Evolutionary conservation across 495 filamentous ascomycete genomes (phyloP).

Genomic region (Talaromyces ruber): DNA sequence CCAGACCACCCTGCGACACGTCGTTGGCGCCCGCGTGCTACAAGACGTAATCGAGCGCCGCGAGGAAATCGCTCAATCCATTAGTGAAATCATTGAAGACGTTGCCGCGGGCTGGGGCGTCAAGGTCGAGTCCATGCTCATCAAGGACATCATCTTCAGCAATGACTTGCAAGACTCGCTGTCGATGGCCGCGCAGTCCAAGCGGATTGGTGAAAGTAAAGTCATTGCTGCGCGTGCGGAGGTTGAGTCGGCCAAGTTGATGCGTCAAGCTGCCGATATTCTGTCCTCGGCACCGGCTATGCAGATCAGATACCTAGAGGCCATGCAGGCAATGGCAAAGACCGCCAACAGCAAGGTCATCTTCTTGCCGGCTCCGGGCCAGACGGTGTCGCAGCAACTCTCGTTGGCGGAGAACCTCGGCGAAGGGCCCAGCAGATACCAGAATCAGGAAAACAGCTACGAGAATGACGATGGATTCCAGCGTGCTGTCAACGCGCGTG

Average conservation of each 20-base stretch:
- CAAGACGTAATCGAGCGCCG: constrained; percentile 99
- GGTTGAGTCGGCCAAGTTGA: constrained; percentile 93
- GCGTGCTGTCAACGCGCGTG: constrained; percentile 71
- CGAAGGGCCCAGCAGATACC: constrained; percentile 52
- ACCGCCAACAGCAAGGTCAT: constrained; percentile 93
- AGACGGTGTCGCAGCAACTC: constrained; percentile 41
- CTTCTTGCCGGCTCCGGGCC: constrained; percentile 64
- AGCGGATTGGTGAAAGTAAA: constrained; percentile 97
- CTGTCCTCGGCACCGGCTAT: constrained; percentile 87
- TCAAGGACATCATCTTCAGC: constrained; percentile 99
- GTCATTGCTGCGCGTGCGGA: constrained; percentile 95
- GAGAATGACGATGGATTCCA: constrained; percentile 59
- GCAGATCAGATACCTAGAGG: constrained; percentile 98
- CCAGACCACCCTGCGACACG: constrained; percentile 95
- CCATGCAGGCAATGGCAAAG: constrained; percentile 99
- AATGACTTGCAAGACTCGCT: constrained; percentile 94
- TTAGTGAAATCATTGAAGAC: constrained; percentile 95
- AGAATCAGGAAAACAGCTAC: constrained; percentile 17
- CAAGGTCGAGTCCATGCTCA: constrained; percentile 93
- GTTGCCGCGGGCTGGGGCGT: constrained; percentile 93
- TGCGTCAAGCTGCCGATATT: constrained; percentile 97
- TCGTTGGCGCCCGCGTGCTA: constrained; percentile 90
- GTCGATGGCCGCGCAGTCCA: constrained; percentile 99
- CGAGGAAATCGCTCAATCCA: constrained; percentile 90
- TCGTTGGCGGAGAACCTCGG: constrained; percentile 43